Evolutionary conservation across 306 rosid species (phyloP), one percentile per base, ranked within the genome.

Genomic region (Rubus idaeus): DNA sequence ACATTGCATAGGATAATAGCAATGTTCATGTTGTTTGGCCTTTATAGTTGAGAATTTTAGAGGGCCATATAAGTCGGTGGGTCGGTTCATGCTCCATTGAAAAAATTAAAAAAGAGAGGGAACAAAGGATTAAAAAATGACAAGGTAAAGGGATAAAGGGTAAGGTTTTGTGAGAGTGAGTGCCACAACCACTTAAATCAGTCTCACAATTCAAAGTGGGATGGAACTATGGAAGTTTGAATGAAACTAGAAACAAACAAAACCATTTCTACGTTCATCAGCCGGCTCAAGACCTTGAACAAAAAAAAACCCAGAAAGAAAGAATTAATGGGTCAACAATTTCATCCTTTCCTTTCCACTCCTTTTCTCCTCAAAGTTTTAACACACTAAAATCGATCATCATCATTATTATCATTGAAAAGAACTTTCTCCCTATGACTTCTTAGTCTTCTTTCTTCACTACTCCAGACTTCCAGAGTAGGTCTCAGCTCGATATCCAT

Each of bases 1-100:
- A 70, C 51, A 71, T 66, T 46, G 74, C 66, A 78, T 60, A 69
- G 63, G 71, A 75, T 69, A 77, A 73, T 87, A 67, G 69, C 51
- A 35, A 52, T 68, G 35, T 63, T 37, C 10, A 45, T 70, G 52
- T 41, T 79, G 45, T 78, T 60, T 74, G 81, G 75, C 86, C 82
- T 73, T 73, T 39, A 74, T 74, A 70, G 79, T 85, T 76, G 87
- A 74, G 45, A 73, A 52, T 61, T 77, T 77, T 73, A 52, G 84
- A 83, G 79, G 86, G 75, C 77, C 87, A 61, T 40, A 18, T 79
- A 40, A 81, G 87, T 88, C 86, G 90, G 91, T 87, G 89, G 90
- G 89, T 86, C 83, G 87, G 90, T 77, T 86, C 76, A 78, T 75
- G 73, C 35, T 85, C 86, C 87, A 80, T 82, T 77, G 75, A 76